A percentile compares a stretch with the other conserved stretches of the same genome.
phyloP scores from a whole-genome alignment of 306 rosid species.

The Lithocarpus polystachyus region DNA sequence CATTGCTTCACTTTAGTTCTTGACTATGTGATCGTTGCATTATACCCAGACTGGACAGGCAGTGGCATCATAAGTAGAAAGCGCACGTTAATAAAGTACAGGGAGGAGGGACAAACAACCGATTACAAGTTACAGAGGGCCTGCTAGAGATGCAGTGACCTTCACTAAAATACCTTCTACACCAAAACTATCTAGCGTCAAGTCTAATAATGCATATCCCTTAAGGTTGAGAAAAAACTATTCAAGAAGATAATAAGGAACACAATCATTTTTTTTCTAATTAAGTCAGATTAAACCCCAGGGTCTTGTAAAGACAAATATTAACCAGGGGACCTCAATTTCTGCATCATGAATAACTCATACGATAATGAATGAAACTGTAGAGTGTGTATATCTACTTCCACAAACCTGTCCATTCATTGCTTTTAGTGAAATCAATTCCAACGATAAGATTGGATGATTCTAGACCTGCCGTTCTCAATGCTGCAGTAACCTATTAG shows the following conservation, averaged over 20 bases:
- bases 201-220: neutral
- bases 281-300: neutral
- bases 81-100: neutral
- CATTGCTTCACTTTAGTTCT: neutral
- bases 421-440: slow-evolving; percentile 91
- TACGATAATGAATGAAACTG: neutral
- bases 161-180: neutral
- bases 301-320: neutral
- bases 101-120: neutral
- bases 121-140: neutral
- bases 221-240: neutral
- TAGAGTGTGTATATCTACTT: no score
- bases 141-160: neutral
- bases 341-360: neutral
- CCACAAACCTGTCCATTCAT: slow-evolving; percentile 93
- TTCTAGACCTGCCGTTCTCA: slow-evolving; percentile 80
- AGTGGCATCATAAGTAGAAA: neutral
- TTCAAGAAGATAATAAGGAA: neutral
- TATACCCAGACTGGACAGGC: neutral
- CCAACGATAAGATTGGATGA: slow-evolving; percentile 90
- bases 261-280: neutral
- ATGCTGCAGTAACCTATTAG: slow-evolving; percentile 60
- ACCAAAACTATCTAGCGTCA: neutral
- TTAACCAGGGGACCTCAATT: neutral
- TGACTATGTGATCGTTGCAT: slow-evolving; percentile 2